These are phyloP conservation scores for Penicillium fimorum DNA, from an alignment of 495 filamentous ascomycete genomes.

Conservation along the genomic window DNA sequence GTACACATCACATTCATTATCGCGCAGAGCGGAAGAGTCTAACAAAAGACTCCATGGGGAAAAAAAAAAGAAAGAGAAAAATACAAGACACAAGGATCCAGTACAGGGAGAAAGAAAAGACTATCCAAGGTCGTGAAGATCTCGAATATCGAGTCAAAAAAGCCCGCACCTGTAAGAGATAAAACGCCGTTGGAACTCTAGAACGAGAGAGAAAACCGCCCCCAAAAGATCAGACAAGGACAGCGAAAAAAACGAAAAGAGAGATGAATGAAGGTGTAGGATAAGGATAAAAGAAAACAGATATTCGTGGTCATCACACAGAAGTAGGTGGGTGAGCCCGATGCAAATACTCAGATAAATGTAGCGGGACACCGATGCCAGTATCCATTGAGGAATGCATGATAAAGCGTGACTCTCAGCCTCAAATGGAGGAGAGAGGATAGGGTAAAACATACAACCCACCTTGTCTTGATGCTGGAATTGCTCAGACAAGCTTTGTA, in stretches of 20 bases:
- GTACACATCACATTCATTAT: conserved; percentile 21
- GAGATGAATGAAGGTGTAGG: conserved; percentile 7
- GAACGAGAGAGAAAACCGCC: conserved; percentile 10
- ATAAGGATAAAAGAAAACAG: conserved; percentile 14
- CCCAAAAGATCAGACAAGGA: conserved; percentile 3
- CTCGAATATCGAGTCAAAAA: background rate
- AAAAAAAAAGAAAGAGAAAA: background rate
- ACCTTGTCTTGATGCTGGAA: background rate
- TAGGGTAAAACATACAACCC: background rate
- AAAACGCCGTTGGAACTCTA: conserved; percentile 27
- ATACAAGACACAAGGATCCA: background rate
- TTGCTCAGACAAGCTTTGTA: background rate
- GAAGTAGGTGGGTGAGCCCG: conserved; percentile 8
- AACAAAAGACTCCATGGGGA: conserved; percentile 3
- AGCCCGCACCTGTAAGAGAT: conserved; percentile 12
- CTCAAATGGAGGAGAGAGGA: background rate
- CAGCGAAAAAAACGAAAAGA: conserved; percentile 7
- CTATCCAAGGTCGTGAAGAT: conserved; percentile 1
- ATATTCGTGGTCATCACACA: conserved; percentile 25
- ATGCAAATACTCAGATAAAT: conserved; percentile 17
- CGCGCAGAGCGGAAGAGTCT: conserved; percentile 15
- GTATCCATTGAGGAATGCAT: conserved; percentile 5
- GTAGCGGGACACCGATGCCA: conserved; percentile 2
- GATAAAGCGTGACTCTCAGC: conserved; percentile 5
- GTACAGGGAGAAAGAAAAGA: background rate